Conservation (phyloP, 2,329 filamentous ascomycete species). For the Fusarium pseudonygamai region DNA sequence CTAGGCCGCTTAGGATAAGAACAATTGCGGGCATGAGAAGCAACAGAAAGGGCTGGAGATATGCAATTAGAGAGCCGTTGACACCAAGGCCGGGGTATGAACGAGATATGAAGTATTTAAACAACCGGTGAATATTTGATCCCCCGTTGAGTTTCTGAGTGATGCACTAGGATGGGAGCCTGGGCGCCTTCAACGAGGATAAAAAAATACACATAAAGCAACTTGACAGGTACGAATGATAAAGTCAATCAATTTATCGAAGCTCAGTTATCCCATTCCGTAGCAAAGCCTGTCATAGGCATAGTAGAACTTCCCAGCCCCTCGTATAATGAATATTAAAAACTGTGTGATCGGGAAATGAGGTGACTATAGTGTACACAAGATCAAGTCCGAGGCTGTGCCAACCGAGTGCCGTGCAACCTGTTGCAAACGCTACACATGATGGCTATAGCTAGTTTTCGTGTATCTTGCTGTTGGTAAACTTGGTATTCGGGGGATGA, state of each 20-base stretch:
- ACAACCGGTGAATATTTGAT: too few relatives aligned
- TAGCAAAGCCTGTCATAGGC: background rate
- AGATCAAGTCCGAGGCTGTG: background rate
- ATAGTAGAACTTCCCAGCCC: background rate
- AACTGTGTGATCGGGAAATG: slow-evolving; percentile 2
- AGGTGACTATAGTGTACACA: slow-evolving; percentile 13
- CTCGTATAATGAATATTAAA: slow-evolving; percentile 21
- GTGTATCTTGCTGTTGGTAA: slow-evolving; percentile 50
- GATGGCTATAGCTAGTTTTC: slow-evolving; percentile 39
- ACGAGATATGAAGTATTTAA: background rate
- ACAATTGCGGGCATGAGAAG: background rate
- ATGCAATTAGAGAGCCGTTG: background rate
- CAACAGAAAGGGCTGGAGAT: background rate
- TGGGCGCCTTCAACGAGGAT: background rate
- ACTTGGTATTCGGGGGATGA: slow-evolving; percentile 67
- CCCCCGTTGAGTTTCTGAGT: background rate
- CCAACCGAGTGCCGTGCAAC: background rate
- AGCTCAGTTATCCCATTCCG: background rate
- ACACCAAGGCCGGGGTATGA: background rate
- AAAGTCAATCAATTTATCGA: slow-evolving; percentile 7
- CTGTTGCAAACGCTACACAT: background rate
- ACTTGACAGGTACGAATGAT: background rate
- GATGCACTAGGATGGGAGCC: background rate
- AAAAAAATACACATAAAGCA: background rate
- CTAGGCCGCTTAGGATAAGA: background rate